A percentile compares a stretch with the other conserved stretches of the same genome.
Evolutionary conservation across 495 filamentous ascomycete species (phyloP).

Genomic region (Trichoderma gamsii): DNA sequence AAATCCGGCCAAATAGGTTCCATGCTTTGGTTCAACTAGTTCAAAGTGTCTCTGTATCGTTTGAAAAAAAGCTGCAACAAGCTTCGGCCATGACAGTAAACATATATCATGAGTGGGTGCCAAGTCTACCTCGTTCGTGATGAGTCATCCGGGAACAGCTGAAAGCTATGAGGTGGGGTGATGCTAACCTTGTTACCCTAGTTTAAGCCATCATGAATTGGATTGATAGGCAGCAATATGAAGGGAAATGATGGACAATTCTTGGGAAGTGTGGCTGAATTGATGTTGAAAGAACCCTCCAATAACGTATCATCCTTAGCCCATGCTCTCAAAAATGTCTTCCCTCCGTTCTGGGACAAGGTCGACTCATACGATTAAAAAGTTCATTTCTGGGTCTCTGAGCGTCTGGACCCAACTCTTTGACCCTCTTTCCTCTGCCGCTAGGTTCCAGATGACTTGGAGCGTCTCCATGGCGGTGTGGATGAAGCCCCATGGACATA

Average conservation of each 20-base stretch:
- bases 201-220: not conserved
- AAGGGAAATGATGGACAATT: not conserved
- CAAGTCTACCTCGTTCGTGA: not conserved
- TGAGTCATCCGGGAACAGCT: not conserved
- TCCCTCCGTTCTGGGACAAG: not conserved
- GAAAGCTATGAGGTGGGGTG: not conserved
- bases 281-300: not conserved
- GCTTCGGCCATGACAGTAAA: not conserved
- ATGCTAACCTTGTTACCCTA: not conserved
- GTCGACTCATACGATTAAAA: slow-evolving; percentile 34
- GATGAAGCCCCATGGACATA: slow-evolving; percentile 43
- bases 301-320: too few relatives aligned
- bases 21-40: not conserved
- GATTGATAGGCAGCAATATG: not conserved
- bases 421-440: not conserved
- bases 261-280: not conserved
- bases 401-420: slow-evolving; percentile 35
- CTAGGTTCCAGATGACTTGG: slow-evolving; percentile 33
- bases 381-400: slow-evolving; percentile 31
- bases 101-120: not conserved
- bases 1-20: not conserved
- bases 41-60: too few relatives aligned
- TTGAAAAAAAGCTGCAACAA: not conserved
- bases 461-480: slow-evolving; percentile 38
- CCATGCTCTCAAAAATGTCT: not conserved